Evolutionary conservation across 2,329 filamentous ascomycete genomes (phyloP), one percentile per base, ranked within the genome.

Genomic region (Cladosporium colombiae): DNA sequence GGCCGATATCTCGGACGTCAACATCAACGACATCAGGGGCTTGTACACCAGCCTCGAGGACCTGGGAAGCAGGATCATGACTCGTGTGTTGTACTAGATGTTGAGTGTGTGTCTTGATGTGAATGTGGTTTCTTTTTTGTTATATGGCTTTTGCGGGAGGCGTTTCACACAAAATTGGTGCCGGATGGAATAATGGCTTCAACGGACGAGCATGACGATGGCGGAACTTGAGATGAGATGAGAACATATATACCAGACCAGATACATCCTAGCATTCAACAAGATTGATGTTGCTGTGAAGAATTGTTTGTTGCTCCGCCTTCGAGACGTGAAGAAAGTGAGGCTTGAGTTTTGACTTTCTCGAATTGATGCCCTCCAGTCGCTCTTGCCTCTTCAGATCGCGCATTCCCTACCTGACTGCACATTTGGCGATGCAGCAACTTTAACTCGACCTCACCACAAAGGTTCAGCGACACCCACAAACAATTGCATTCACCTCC

Each of bases 1-100:
- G 93, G 95, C 95, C 8, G 95, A 99, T 81, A 91, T 99, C 74
- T 97, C 92, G 81, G 88, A 91, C 68, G 92, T 98, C 72, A 88
- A 90, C 74, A 85, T 87, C 60, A 84, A 84, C 49, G 90, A 97
- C 74, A 92, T 98, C 77, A 93, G 92, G 80, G 89, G 92, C 67
- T 88, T 99, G 64, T 92, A 90, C 71, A 90, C 94, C 71, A 89
- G 85, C 74, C 84, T 99, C 46, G 93, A 98, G 78, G 86, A 85
- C 66, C 84, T 97, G 67, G 78, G 78, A 29, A 77, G 75, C 52
- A 70, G 81, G 65, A 82, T 83, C 67, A 76, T 81, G 67, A 83
- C 81, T 21, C 75, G 81, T 67, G 81, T 83, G 64, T 72, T 83
- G 70, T 83, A 83, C 71, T 82, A 56, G 35, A 63, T 11, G 55